Percentiles rank a stretch among this genome's conserved stretches.
Conservation (phyloP, 2,329 filamentous ascomycete genomes). For the Colletotrichum lupini region DNA sequence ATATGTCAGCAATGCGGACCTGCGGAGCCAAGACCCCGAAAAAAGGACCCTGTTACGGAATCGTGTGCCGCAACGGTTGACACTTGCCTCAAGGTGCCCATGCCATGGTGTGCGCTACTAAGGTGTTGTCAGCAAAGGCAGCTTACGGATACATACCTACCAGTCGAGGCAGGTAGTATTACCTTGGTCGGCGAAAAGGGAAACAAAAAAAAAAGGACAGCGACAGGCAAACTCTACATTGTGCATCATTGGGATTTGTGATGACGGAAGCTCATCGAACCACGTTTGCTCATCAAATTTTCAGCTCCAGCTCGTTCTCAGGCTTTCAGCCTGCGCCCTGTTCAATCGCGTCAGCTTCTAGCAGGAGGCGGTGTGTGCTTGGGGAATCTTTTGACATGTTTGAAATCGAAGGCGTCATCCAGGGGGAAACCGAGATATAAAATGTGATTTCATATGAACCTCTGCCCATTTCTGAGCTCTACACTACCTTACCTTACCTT, state of each 20-base stretch:
- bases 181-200: neutral
- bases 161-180: neutral
- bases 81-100: neutral
- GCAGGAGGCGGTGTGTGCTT: constrained; percentile 8
- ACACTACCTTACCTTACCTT: too few relatives aligned
- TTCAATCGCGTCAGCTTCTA: neutral
- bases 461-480: too few relatives aligned
- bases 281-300: constrained; percentile 20
- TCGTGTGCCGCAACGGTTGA: neutral
- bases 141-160: neutral
- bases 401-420: constrained; percentile 31
- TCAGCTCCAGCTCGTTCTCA: constrained; percentile 9
- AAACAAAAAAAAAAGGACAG: neutral
- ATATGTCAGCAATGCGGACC: constrained; percentile 29
- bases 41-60: neutral
- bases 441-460: constrained; percentile 5
- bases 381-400: neutral
- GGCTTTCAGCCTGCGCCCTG: neutral
- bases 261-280: constrained; percentile 36
- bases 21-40: constrained; percentile 30
- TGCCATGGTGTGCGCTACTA: neutral
- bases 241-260: constrained; percentile 30
- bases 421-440: constrained; percentile 17
- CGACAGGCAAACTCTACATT: constrained; percentile 13
- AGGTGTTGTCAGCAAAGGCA: neutral